Conservation (phyloP, 441 rosid species). For the Populus hybrid region DNA sequence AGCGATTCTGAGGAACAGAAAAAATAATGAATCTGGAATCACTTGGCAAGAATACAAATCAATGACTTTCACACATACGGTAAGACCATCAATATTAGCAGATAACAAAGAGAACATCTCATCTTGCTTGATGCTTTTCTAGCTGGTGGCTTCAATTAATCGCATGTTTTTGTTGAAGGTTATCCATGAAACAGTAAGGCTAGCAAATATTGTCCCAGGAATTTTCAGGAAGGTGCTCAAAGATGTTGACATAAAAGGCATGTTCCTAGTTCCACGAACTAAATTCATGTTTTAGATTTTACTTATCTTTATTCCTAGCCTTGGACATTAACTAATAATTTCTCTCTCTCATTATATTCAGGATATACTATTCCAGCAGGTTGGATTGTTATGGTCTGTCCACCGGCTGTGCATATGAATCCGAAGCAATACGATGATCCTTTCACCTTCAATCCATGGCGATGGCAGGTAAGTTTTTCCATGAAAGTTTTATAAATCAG, state of each 20-base stretch:
- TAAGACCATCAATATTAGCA: background rate
- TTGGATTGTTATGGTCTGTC: constrained; percentile 41
- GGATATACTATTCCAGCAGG: constrained; percentile 45
- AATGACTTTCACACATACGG: constrained; percentile 48
- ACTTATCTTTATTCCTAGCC: background rate
- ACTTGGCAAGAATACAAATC: constrained; percentile 51
- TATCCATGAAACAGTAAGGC: constrained; percentile 43
- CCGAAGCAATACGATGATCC: constrained; percentile 34
- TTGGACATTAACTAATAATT: background rate
- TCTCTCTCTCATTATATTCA: constrained; percentile 2
- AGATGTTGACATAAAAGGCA: constrained; percentile 40
- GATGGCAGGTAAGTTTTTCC: constrained; percentile 32
- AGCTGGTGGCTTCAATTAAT: background rate
- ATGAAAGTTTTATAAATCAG: too few relatives aligned
- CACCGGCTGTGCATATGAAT: constrained; percentile 35
- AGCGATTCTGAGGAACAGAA: constrained; percentile 30
- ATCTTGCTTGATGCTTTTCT: too few relatives aligned
- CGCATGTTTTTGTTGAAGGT: constrained; percentile 27
- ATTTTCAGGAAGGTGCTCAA: constrained; percentile 41
- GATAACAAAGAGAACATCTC: too few relatives aligned
- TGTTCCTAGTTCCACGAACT: background rate
- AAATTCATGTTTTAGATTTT: background rate
- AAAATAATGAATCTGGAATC: constrained; percentile 24
- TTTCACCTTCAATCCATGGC: constrained; percentile 38
- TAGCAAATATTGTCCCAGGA: constrained; percentile 41